Conservation (phyloP, 768 basidiomycete genomes). For the Kwoniella sp. region DNA sequence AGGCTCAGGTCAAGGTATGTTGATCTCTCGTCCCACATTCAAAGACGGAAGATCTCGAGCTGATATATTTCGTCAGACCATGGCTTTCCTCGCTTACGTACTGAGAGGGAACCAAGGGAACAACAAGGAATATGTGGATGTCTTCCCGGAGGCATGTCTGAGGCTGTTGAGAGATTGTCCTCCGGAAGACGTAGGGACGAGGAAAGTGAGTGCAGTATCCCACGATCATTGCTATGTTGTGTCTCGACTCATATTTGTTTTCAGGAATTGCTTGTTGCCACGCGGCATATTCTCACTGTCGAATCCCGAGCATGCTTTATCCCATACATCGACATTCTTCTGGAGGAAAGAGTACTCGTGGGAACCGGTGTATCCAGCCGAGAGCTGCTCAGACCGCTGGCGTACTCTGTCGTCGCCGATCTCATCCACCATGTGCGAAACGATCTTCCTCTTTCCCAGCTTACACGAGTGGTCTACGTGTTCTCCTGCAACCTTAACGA, state of each 20-base stretch:
- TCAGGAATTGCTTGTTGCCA: constrained; percentile 88
- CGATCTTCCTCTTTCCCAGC: constrained; percentile 75
- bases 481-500: constrained; percentile 90
- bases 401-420: constrained; percentile 87
- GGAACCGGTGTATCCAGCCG: constrained; percentile 80
- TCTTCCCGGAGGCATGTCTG: constrained; percentile 74
- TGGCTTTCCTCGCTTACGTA: constrained; percentile 89
- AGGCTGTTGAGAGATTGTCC: constrained; percentile 94
- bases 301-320: constrained; percentile 77
- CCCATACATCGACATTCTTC: constrained; percentile 80
- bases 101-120: constrained; percentile 68
- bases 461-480: constrained; percentile 75
- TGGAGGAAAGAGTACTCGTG: constrained; percentile 85
- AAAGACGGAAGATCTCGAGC: not conserved
- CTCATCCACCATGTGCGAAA: constrained; percentile 85
- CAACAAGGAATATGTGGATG: constrained; percentile 75
- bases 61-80: constrained; percentile 62
- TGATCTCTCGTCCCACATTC: not conserved
- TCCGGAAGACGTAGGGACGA: constrained; percentile 73
- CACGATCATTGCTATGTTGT: not conserved
- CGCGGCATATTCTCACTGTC: constrained; percentile 82
- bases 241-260: too few relatives aligned
- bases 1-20: constrained; percentile 84
- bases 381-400: constrained; percentile 80
- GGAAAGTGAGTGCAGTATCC: constrained; percentile 65